Percentiles rank a stretch among this genome's conserved stretches.
Conservation (phyloP, 2,329 filamentous ascomycete genomes). For the Lizonia empirigonia region DNA sequence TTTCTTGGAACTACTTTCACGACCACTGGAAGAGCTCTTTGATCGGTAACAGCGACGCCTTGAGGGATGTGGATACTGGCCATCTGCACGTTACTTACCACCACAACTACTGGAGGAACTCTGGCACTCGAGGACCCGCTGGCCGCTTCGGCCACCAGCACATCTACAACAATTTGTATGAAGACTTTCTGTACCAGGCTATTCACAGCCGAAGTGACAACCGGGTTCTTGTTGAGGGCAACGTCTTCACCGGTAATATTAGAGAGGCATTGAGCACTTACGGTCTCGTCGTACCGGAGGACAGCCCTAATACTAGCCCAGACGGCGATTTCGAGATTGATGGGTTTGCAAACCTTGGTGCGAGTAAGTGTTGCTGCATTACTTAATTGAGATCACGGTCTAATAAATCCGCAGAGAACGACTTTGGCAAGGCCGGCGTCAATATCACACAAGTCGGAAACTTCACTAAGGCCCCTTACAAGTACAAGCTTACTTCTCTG, state of each 20-base stretch:
- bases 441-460: slow-evolving; percentile 60
- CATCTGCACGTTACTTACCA: slow-evolving; percentile 68
- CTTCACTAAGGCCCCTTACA: slow-evolving; percentile 57
- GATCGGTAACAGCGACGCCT: slow-evolving; percentile 64
- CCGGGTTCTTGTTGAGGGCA: slow-evolving; percentile 53
- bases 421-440: slow-evolving; percentile 55
- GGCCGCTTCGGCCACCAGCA: slow-evolving; percentile 71
- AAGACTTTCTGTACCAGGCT: slow-evolving; percentile 47
- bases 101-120: slow-evolving; percentile 70
- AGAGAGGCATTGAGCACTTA: slow-evolving; percentile 60
- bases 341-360: slow-evolving; percentile 60
- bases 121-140: slow-evolving; percentile 67
- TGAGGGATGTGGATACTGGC: slow-evolving; percentile 63
- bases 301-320: slow-evolving; percentile 60
- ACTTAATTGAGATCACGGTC: not conserved
- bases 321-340: slow-evolving; percentile 62
- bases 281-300: slow-evolving; percentile 60
- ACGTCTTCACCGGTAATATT: slow-evolving; percentile 56
- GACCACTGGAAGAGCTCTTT: slow-evolving; percentile 68
- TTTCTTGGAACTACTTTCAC: slow-evolving; percentile 59
- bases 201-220: slow-evolving; percentile 54
- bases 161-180: slow-evolving; percentile 60
- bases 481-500: slow-evolving; percentile 56
- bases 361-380: slow-evolving; percentile 49
- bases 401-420: slow-evolving; percentile 46